Percentiles rank a stretch among this genome's conserved stretches.
These are phyloP conservation scores for Babesia ovata DNA, from an alignment of 169 alveolate species.

Conservation along the genomic window DNA sequence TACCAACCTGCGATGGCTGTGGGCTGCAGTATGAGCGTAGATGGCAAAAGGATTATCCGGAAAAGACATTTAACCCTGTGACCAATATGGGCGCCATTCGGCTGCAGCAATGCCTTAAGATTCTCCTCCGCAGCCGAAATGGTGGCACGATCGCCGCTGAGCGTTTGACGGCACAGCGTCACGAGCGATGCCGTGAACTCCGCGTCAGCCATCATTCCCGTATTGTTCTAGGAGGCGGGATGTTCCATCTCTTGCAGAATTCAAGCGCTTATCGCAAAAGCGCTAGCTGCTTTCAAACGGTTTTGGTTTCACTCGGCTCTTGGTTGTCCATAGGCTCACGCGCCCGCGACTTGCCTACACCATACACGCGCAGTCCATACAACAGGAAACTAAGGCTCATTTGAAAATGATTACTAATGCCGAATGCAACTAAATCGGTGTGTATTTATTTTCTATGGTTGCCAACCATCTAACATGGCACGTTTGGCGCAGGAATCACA, in stretches of 20 bases:
- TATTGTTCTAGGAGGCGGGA: background rate
- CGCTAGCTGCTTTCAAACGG: background rate
- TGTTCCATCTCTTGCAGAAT: background rate
- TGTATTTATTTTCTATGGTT: no score
- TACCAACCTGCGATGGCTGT: slow-evolving; percentile 7
- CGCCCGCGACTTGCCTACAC: no score
- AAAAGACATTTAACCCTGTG: slow-evolving; percentile 42
- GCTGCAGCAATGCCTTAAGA: slow-evolving; percentile 41
- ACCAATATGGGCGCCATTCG: slow-evolving; percentile 39
- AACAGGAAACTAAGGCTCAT: no score
- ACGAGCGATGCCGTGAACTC: slow-evolving; percentile 49
- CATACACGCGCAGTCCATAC: no score
- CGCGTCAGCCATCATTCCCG: slow-evolving; percentile 45
- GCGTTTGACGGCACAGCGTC: slow-evolving; percentile 63
- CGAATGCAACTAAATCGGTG: no score
- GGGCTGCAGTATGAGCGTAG: slow-evolving; percentile 19
- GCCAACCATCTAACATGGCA: no score
- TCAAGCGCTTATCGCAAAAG: background rate
- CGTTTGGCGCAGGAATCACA: no score
- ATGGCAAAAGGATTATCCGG: slow-evolving; percentile 45
- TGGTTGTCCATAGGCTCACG: no score
- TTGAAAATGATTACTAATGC: no score
- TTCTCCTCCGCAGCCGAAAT: slow-evolving; percentile 60
- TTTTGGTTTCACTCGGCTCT: no score
- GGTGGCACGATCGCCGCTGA: slow-evolving; percentile 53